These are phyloP conservation scores for Leptographium radiaticola DNA, from an alignment of 2,329 filamentous ascomycete species.

Conservation along the genomic window DNA sequence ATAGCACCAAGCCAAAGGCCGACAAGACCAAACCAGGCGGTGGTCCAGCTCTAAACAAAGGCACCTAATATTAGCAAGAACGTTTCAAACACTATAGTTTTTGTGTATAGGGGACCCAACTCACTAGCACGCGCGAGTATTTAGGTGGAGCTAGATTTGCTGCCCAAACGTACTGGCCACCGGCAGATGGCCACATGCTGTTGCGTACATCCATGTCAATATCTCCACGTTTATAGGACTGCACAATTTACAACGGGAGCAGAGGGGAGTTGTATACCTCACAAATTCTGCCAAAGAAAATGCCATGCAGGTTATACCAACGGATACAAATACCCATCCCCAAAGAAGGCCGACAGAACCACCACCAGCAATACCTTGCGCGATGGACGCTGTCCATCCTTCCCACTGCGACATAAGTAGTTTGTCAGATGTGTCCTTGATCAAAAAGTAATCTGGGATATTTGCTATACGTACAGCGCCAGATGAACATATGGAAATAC, in stretches of 20 bases:
- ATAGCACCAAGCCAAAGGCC: not conserved
- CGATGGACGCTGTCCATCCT: not conserved
- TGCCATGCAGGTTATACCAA: not conserved
- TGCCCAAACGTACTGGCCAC: not conserved
- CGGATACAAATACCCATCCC: not conserved
- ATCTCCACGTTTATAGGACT: no score
- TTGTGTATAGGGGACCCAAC: no score
- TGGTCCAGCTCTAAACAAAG: not conserved
- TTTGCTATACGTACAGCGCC: not conserved
- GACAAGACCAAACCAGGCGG: not conserved
- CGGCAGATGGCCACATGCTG: not conserved
- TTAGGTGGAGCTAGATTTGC: not conserved
- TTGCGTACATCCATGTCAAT: no score
- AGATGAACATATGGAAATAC: not conserved
- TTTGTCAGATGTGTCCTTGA: not conserved
- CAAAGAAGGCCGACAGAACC: not conserved
- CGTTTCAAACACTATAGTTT: not conserved
- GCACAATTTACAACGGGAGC: no score
- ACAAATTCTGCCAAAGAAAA: not conserved
- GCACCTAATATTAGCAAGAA: not conserved
- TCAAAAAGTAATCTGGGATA: no score
- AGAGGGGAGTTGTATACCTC: not conserved
- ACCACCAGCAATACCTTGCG: not conserved
- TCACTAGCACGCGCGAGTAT: no score
- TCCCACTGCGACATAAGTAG: not conserved